Evolutionary conservation across 1,284 basidiomycete species (phyloP), one percentile per base, ranked within the genome.

Genomic region (Nidula niveotomentosa): DNA sequence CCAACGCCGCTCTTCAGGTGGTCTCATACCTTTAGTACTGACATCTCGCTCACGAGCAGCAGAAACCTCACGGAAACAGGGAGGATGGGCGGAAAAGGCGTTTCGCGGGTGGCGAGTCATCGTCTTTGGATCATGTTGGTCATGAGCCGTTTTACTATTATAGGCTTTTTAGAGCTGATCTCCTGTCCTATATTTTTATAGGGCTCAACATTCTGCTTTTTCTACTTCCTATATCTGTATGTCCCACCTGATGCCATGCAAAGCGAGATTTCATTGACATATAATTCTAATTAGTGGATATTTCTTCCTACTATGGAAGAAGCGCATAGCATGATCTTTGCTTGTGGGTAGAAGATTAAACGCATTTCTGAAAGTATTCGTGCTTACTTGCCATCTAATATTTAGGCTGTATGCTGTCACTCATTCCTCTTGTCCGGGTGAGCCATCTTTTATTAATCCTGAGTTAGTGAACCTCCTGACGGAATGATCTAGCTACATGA

Each of bases 401-500:
- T 30, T 30, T 49, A 90, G 88, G 86, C 56, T 87, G 81, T 56
- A 73, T 88, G 54, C 68, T 90, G 35, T 77, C 84, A 4, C 78
- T 90, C 65, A 79, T 90, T 51, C 88, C 88, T 12, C 75, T 90
- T 44, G 92, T 94, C 51, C 85, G 85, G 75, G 88, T 86, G 62
- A 35, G 68, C 62, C 33, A n/a, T 18, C 45, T 46, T 15, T 8
- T 41, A 12, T 36, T 33, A 36, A 15, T n/a, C 49, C 43, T n/a
- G 23, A 37, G 51, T 15, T 48, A 34, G 13, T 10, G 9, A 36
- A 50, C 13, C 15, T 48, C 39, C 23, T 49, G 46, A 46, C 43
- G 6, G 43, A 37, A 12, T 36, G 18, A 52, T 51, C 36, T 52
- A 89, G 78, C 75, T 96, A 39, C 88, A 96, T 53, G 93, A 94